Percentiles rank a stretch among this genome's conserved stretches.
Evolutionary conservation across 495 filamentous ascomycete genomes (phyloP).

Genomic region (Cudoniella acicularis): DNA sequence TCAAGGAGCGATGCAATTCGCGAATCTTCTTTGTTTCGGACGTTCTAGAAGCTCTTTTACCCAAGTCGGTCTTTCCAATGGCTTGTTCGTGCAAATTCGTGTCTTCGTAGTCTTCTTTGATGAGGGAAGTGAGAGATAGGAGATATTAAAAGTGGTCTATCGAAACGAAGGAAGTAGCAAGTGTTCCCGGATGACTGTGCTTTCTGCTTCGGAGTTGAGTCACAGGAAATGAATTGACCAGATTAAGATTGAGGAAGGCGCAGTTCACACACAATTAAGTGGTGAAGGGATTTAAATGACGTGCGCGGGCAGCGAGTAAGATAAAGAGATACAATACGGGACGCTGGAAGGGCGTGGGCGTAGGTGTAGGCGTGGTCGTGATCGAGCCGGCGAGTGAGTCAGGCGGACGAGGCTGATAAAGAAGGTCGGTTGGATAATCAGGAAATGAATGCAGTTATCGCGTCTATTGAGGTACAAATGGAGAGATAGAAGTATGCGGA

Average conservation of each 20-base stretch:
- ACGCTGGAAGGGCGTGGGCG: background rate
- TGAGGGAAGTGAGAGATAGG: background rate
- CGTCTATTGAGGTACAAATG: background rate
- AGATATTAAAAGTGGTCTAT: constrained; percentile 6
- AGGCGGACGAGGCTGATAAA: background rate
- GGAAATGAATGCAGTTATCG: background rate
- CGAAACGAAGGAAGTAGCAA: constrained; percentile 14
- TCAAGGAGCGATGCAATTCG: too few species aligned
- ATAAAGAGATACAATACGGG: background rate
- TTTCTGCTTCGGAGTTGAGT: constrained; percentile 1
- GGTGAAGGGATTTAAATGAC: constrained; percentile 4
- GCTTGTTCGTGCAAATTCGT: background rate
- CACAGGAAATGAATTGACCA: constrained; percentile 2
- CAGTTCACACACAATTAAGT: constrained; percentile 23
- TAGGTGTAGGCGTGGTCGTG: too few species aligned
- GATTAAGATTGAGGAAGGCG: constrained; percentile 6
- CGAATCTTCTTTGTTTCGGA: background rate
- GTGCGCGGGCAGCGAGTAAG: background rate
- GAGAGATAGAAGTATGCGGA: too few species aligned
- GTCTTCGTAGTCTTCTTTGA: background rate
- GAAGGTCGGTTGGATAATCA: background rate
- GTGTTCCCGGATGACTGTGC: constrained; percentile 16
- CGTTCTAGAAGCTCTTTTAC: background rate
- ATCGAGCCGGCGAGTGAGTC: background rate
- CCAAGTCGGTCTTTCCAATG: background rate